Conservation (phyloP, 176 grass and related monocot species). For the Oryza officinalis region DNA sequence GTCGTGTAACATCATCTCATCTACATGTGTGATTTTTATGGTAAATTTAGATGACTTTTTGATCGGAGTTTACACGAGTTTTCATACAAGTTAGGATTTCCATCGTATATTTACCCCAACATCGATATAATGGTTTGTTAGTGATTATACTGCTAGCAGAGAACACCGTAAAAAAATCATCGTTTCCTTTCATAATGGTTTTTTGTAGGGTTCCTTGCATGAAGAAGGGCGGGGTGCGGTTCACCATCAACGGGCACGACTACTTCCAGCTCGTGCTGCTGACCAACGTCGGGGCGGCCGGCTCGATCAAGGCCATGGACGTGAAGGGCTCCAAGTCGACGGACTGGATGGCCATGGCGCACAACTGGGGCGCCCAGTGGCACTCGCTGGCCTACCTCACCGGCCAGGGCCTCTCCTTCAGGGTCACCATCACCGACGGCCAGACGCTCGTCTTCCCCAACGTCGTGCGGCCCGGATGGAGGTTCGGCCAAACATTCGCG, state of each 20-base stretch:
- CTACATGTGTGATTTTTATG: too few species aligned
- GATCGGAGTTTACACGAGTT: too few species aligned
- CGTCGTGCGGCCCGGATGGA: conserved; percentile 40
- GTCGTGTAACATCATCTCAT: too few species aligned
- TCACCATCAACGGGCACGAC: conserved; percentile 39
- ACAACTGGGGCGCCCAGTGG: conserved; percentile 70
- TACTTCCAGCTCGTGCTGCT: conserved; percentile 53
- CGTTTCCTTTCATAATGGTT: neutral
- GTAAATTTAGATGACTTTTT: too few species aligned
- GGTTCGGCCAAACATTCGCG: conserved; percentile 52
- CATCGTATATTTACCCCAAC: too few species aligned
- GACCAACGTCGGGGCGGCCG: conserved; percentile 46
- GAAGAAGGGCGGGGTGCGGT: conserved; percentile 43
- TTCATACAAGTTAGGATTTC: too few species aligned
- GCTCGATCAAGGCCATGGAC: conserved; percentile 44
- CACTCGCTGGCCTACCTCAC: conserved; percentile 47
- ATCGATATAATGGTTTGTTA: too few species aligned
- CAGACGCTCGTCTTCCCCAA: conserved; percentile 45
- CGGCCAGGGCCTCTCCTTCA: conserved; percentile 48
- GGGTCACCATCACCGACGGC: conserved; percentile 46
- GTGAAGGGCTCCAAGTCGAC: conserved; percentile 27
- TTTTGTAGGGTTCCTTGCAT: conserved; percentile 19
- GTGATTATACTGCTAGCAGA: too few species aligned
- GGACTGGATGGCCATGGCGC: conserved; percentile 56
- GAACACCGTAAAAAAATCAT: neutral